A percentile compares a stretch with the other conserved stretches of the same genome.
Evolutionary conservation across 179 eudicot species (phyloP).

Genomic region (Spergularia azorica): DNA sequence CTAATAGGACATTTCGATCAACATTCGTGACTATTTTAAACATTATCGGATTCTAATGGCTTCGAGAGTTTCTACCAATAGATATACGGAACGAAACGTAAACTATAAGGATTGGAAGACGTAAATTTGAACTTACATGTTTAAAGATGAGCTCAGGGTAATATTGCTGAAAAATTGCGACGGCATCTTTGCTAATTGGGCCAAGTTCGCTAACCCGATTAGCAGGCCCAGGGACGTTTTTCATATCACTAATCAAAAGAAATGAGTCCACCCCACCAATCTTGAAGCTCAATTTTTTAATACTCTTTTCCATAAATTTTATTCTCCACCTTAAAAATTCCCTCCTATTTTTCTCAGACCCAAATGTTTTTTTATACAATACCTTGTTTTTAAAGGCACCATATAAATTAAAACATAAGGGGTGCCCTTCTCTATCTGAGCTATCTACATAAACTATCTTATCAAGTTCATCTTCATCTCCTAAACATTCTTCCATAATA

Average conservation of each 20-base stretch:
- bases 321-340: conserved; percentile 76
- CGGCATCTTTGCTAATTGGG: conserved; percentile 44
- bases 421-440: conserved; percentile 63
- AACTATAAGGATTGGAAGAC: too few relatives aligned
- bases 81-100: not conserved
- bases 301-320: conserved; percentile 60
- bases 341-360: conserved; percentile 35
- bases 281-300: conserved; percentile 48
- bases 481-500: conserved; percentile 34
- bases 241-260: conserved; percentile 70
- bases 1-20: too few relatives aligned
- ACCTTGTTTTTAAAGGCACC: conserved; percentile 49
- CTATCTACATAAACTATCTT: conserved; percentile 41
- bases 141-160: conserved; percentile 74
- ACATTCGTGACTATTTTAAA: too few relatives aligned
- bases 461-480: conserved; percentile 29
- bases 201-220: conserved; percentile 52
- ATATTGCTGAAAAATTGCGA: conserved; percentile 54
- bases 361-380: conserved; percentile 38
- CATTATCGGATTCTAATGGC: not conserved
- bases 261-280: conserved; percentile 51
- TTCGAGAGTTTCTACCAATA: not conserved
- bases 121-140: conserved; percentile 44
- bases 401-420: conserved; percentile 54
- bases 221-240: conserved; percentile 53